Conservation (phyloP, 179 eudicot genomes). For the Corrigiola litoralis region DNA sequence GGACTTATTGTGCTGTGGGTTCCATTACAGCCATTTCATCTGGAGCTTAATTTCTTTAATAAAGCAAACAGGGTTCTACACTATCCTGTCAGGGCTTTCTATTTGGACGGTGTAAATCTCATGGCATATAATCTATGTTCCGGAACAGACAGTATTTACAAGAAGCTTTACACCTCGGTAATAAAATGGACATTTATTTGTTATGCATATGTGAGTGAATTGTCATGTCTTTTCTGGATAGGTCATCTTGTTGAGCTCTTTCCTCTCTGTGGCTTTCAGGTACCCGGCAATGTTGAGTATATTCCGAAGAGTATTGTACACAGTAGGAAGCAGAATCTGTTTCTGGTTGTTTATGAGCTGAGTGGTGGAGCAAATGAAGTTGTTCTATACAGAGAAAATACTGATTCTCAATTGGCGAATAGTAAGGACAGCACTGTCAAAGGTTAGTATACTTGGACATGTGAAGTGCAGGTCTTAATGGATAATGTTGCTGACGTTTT, state of each 20-base stretch:
- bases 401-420: slow-evolving; percentile 58
- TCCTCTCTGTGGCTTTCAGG: slow-evolving; percentile 42
- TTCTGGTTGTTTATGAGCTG: slow-evolving; percentile 81
- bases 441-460: slow-evolving; percentile 40
- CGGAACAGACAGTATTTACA: slow-evolving; percentile 81
- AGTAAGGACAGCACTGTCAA: slow-evolving; percentile 72
- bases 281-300: slow-evolving; percentile 76
- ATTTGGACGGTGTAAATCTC: slow-evolving; percentile 76
- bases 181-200: neutral
- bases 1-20: slow-evolving; percentile 6
- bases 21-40: slow-evolving; percentile 71
- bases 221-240: slow-evolving; percentile 2
- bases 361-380: slow-evolving; percentile 70
- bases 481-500: neutral
- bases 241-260: slow-evolving; percentile 2
- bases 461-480: slow-evolving; percentile 6
- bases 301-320: slow-evolving; percentile 59
- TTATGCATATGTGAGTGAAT: neutral
- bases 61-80: slow-evolving; percentile 86
- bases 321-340: slow-evolving; percentile 82
- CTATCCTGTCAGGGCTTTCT: slow-evolving; percentile 92
- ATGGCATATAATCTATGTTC: slow-evolving; percentile 83
- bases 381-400: slow-evolving; percentile 82
- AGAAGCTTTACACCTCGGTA: slow-evolving; percentile 86
- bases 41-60: slow-evolving; percentile 92